These are phyloP conservation scores for Capsicum chinense DNA, from an alignment of 257 asterid genomes.

Conservation along the genomic window DNA sequence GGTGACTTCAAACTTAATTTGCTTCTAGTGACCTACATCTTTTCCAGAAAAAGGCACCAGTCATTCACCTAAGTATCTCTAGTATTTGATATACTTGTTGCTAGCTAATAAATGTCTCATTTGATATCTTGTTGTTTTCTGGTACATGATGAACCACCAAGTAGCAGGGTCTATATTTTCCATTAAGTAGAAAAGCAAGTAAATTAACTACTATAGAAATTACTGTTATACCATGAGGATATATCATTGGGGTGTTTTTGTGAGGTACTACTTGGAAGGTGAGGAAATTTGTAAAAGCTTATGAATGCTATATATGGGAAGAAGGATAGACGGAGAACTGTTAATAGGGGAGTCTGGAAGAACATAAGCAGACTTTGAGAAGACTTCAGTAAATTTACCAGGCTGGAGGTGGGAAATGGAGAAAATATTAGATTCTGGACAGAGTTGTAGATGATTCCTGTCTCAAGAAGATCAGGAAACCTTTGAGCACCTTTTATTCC, in stretches of 20 bases:
- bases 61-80: not conserved
- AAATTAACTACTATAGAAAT: not conserved
- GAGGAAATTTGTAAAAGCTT: too few species aligned
- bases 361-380: too few species aligned
- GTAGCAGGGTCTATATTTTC: not conserved
- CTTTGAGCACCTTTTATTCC: too few species aligned
- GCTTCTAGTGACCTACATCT: not conserved
- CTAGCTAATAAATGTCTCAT: not conserved
- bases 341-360: too few species aligned
- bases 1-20: not conserved
- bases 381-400: too few species aligned
- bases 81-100: not conserved
- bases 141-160: not conserved
- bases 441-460: too few species aligned
- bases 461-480: too few species aligned
- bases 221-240: not conserved
- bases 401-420: too few species aligned
- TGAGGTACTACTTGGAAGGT: too few species aligned
- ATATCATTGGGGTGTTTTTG: not conserved
- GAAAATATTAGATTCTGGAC: too few species aligned
- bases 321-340: too few species aligned
- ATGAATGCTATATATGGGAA: too few species aligned
- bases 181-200: slow-evolving; percentile 9
- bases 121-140: not conserved
- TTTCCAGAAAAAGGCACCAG: not conserved